phyloP scores from a whole-genome alignment of 495 filamentous ascomycete species.

The Annulohypoxylon stygium region DNA sequence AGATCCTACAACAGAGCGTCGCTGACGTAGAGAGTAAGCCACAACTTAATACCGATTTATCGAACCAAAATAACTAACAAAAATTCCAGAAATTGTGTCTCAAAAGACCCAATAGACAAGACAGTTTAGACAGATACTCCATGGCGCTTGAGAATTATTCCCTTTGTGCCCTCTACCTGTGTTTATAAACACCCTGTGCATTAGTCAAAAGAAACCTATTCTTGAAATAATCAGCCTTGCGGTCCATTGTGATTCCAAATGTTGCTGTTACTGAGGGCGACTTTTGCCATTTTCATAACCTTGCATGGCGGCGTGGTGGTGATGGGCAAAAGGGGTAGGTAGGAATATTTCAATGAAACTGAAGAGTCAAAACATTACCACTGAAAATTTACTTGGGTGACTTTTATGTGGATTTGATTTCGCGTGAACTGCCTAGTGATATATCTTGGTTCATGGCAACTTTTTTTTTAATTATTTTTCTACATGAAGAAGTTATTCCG shows the following conservation, averaged over 20 bases:
- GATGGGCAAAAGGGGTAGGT: constrained; percentile 10
- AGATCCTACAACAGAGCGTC: constrained; percentile 95
- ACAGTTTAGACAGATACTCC: constrained; percentile 54
- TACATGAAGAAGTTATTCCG: neutral
- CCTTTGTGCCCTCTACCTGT: constrained; percentile 57
- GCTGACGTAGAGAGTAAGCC: constrained; percentile 93
- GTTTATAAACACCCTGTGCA: constrained; percentile 56
- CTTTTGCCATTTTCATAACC: neutral
- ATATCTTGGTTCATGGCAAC: neutral
- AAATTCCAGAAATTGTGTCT: constrained; percentile 62
- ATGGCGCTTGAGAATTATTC: constrained; percentile 55
- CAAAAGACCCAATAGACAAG: constrained; percentile 67
- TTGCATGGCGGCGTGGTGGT: neutral
- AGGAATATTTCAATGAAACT: constrained; percentile 6
- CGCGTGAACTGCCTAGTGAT: neutral
- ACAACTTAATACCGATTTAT: too few relatives aligned
- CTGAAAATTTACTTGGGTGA: neutral
- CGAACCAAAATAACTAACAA: too few relatives aligned
- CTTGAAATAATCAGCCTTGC: constrained; percentile 28
- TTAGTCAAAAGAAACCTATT: constrained; percentile 53
- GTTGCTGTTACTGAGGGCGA: neutral
- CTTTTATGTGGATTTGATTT: neutral
- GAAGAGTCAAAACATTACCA: neutral
- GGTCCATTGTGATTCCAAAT: constrained; percentile 19
- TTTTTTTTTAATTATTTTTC: neutral